Evolutionary conservation across 192 early-diverging fungal species (phyloP).

Genomic region (Backusella australiensis): DNA sequence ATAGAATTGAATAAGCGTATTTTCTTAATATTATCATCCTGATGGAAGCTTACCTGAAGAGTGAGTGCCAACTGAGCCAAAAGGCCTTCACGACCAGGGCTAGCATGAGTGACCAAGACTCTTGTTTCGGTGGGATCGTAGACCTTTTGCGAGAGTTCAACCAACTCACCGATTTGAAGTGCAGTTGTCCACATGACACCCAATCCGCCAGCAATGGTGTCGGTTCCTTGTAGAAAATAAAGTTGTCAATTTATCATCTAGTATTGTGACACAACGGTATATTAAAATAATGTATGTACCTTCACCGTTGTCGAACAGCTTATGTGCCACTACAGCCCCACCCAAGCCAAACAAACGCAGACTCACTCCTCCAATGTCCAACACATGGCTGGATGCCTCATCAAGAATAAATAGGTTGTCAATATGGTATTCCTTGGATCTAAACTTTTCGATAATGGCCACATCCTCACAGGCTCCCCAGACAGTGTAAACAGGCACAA

Average conservation of each 20-base stretch:
- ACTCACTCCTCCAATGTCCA: conserved; percentile 57
- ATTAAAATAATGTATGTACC: conserved; percentile 29
- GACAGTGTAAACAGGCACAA: conserved; percentile 58
- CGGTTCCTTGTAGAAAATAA: conserved; percentile 32
- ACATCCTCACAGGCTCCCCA: conserved; percentile 67
- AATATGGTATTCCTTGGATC: conserved; percentile 44
- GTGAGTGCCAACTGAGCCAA: conserved; percentile 53
- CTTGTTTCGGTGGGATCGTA: conserved; percentile 58
- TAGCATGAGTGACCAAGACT: conserved; percentile 55
- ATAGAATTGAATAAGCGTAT: background rate
- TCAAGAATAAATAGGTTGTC: conserved; percentile 53
- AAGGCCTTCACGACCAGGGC: conserved; percentile 57
- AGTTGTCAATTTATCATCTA: background rate
- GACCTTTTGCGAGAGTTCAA: conserved; percentile 52
- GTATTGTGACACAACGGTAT: background rate
- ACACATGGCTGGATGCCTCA: conserved; percentile 44
- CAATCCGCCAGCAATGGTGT: conserved; percentile 58
- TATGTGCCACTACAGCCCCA: conserved; percentile 59
- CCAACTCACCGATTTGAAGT: conserved; percentile 59
- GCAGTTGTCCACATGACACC: conserved; percentile 67
- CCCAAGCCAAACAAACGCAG: conserved; percentile 58
- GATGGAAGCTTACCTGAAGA: conserved; percentile 40
- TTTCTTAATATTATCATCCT: too few species aligned
- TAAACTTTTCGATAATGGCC: conserved; percentile 53
- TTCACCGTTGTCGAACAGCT: conserved; percentile 62